Base-by-base conservation (phyloP, 495 filamentous ascomycete species). In the Lophium mytilinum region DNA sequence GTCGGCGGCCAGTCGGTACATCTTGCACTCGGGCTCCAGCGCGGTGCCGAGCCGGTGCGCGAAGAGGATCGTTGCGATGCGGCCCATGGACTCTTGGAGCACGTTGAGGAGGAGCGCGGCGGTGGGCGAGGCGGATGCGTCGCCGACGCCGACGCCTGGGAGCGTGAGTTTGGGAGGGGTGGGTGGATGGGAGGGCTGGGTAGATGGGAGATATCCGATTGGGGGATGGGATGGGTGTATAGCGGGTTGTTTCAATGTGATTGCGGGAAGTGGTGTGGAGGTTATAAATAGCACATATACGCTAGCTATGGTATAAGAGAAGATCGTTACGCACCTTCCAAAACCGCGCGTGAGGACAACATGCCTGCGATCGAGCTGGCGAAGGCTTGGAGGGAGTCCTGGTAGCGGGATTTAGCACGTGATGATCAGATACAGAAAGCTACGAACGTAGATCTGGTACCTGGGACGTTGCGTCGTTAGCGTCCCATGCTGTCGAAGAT, bases 301-400 rank as follows among this genome's bases (percentile, higher is more conserved):
- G 18, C 12, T 33, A 40, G 21, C 11, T 19, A 55, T 35, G 9
- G 37, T 21, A 52, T 55, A 33, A 49, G 37, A 7, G 14, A 30
- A 18, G 30, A 21, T 14, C 8, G 15, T 15, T 7, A 62, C 58
- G 17, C 47, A 79, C 90, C 91, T 82, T 95, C 82, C 40, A 98
- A 79, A 3, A 96, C 89, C 1, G 93, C 93, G 61, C 93, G 79
- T 47, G 87, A 93, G 41, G 89, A 86, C 36, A 98, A 75, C 9
- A 98, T 76, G 2, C 90, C 87, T 4, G 90, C 89, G 60, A 98
- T 95, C 48, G 90, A 93, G 66, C 88, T 93, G 52, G 88, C 88
- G 72, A 98, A 98, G 35, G 93, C 93, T 73, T 96, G 93, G 6
- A 98, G 78, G 0, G 92, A 96, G 76, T 98, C 93, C 86, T 90